Percentiles rank a stretch among this genome's conserved stretches.
These are phyloP conservation scores for Plasmopara viticola DNA, from an alignment of 352 stramenopile species.

Conservation along the genomic window DNA sequence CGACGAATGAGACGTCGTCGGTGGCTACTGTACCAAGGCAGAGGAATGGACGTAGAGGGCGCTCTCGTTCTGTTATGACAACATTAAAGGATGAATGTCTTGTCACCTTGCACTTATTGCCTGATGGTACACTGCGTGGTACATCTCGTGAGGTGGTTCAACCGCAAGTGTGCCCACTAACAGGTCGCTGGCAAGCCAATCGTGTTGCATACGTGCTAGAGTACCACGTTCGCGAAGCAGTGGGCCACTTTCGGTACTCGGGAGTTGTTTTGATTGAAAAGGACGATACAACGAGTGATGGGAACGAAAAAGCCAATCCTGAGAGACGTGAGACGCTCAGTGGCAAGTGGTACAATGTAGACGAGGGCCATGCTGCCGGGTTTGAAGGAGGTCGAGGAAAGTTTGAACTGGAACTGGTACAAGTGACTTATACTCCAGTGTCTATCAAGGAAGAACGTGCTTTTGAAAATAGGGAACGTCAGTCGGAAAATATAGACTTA, in stretches of 20 bases:
- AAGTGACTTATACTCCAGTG: constrained; percentile 22
- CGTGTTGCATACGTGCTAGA: constrained; percentile 52
- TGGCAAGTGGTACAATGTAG: constrained; percentile 60
- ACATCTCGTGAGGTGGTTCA: constrained; percentile 55
- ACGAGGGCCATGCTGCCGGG: constrained; percentile 36
- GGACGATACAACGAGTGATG: constrained; percentile 4
- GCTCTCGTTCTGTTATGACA: constrained; percentile 8
- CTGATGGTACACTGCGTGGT: constrained; percentile 43
- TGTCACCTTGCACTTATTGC: constrained; percentile 51
- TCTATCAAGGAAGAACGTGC: constrained; percentile 5
- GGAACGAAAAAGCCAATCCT: constrained; percentile 7
- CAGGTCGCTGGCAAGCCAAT: constrained; percentile 48
- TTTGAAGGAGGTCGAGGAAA: constrained; percentile 50
- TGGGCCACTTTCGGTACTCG: constrained; percentile 58
- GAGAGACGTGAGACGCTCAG: constrained; percentile 28
- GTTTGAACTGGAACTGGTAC: constrained; percentile 47
- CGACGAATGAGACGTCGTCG: constrained; percentile 28
- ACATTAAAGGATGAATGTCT: constrained; percentile 49
- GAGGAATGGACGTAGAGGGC: constrained; percentile 12
- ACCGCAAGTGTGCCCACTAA: constrained; percentile 46
- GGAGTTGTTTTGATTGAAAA: constrained; percentile 35
- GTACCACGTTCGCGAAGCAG: constrained; percentile 57
- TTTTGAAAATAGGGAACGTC: neutral
- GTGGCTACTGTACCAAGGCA: constrained; percentile 5
- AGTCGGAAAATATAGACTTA: constrained; percentile 1